Percentiles rank a stretch among this genome's conserved stretches.
Evolutionary conservation across 768 basidiomycete genomes (phyloP).

Genomic region (Kondoa subrosea): DNA sequence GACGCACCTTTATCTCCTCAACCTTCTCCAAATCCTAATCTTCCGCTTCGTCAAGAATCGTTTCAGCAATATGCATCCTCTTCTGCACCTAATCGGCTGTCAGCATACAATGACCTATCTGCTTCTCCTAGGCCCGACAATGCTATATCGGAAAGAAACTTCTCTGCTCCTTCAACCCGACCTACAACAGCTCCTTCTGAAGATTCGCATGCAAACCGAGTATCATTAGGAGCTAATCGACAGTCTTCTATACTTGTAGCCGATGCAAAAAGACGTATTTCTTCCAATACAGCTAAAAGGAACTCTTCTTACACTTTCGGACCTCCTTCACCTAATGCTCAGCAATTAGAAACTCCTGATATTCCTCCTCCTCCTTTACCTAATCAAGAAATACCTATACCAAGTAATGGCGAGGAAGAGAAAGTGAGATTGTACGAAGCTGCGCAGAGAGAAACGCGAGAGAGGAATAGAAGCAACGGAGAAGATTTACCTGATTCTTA

Average conservation of each 20-base stretch:
- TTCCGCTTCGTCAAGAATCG: not conserved
- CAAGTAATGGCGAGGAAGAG: not conserved
- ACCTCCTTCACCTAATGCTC: not conserved
- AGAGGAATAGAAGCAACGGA: not conserved
- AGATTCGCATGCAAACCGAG: not conserved
- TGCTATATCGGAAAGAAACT: not conserved
- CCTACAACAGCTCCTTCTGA: not conserved
- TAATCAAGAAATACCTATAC: not conserved
- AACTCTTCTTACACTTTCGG: not conserved
- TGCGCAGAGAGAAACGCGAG: not conserved
- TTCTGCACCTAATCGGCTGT: not conserved
- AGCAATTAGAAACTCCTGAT: not conserved
- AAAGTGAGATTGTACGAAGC: not conserved
- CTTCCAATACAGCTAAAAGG: not conserved
- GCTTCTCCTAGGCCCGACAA: no score
- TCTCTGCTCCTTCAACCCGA: not conserved
- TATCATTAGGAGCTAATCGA: not conserved
- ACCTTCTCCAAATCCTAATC: not conserved
- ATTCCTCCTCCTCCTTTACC: not conserved
- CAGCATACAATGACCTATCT: not conserved
- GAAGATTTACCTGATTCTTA: not conserved
- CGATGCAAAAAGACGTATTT: not conserved
- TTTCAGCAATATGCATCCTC: not conserved
- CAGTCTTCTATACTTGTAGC: not conserved
- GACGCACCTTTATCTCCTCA: not conserved